Percentiles rank a stretch among this genome's conserved stretches.
These are phyloP conservation scores for Fusarium sp. DNA, from an alignment of 2,329 filamentous ascomycete genomes.

Conservation along the genomic window DNA sequence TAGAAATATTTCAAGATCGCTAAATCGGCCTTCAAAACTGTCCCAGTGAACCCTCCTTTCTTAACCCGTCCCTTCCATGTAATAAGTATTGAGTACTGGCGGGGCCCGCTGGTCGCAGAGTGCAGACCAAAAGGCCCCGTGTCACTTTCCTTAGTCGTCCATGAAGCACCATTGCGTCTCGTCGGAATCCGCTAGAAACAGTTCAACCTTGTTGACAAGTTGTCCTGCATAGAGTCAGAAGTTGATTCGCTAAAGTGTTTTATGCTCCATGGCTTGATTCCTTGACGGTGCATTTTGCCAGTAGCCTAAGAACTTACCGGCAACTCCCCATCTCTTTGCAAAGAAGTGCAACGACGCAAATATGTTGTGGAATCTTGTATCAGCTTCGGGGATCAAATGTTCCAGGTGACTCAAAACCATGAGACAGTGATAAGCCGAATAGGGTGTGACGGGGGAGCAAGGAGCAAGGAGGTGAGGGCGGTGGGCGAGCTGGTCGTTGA, in stretches of 20 bases:
- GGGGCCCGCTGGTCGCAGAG: background rate
- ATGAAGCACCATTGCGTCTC: conserved; percentile 41
- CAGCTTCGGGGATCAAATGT: conserved; percentile 48
- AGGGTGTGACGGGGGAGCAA: conserved; percentile 51
- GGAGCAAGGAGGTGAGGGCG: conserved; percentile 48
- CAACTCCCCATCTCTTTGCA: conserved; percentile 51
- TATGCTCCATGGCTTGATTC: background rate
- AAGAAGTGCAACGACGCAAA: conserved; percentile 51
- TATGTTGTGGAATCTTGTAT: conserved; percentile 49
- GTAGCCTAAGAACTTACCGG: conserved; percentile 40
- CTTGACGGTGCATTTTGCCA: conserved; percentile 14
- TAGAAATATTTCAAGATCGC: background rate
- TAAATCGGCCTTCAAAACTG: background rate
- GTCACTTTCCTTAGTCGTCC: conserved; percentile 26
- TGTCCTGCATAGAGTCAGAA: conserved; percentile 41
- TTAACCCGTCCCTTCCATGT: background rate
- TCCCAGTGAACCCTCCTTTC: background rate
- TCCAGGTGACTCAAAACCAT: conserved; percentile 50
- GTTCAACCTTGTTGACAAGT: conserved; percentile 45
- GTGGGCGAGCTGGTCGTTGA: conserved; percentile 49
- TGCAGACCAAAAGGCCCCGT: background rate
- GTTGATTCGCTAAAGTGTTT: background rate
- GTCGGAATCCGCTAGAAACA: conserved; percentile 44
- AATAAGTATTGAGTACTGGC: background rate
- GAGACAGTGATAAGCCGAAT: conserved; percentile 50